A percentile compares a stretch with the other conserved stretches of the same genome.
Conservation (phyloP, 2,329 filamentous ascomycete species). For the Apiospora kogelbergensis region DNA sequence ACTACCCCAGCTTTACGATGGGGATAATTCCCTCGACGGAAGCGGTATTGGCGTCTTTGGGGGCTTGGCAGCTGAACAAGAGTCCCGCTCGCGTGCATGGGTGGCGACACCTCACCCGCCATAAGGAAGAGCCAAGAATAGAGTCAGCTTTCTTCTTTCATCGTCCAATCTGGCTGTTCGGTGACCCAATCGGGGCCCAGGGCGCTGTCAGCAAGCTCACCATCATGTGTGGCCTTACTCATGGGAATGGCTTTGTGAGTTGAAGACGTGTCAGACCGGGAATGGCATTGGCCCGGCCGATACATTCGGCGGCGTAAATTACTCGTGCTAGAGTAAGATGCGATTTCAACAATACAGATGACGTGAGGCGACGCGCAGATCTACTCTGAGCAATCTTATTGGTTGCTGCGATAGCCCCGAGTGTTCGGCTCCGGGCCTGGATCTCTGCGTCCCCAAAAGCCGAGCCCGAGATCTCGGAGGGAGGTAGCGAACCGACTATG, state of each 20-base stretch:
- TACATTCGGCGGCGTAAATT: too few relatives aligned
- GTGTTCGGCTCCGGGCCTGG: background rate
- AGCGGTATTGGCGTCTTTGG: background rate
- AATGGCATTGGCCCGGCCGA: too few relatives aligned
- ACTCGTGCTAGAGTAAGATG: too few relatives aligned
- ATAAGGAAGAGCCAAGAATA: background rate
- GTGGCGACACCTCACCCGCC: background rate
- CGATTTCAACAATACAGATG: too few relatives aligned
- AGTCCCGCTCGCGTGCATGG: background rate
- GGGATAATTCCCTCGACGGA: background rate
- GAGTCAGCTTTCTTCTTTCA: background rate
- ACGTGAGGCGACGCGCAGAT: too few relatives aligned
- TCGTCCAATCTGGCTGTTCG: too few relatives aligned
- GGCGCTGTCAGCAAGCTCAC: too few relatives aligned
- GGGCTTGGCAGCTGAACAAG: background rate
- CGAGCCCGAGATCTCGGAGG: background rate
- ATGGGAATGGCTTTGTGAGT: background rate
- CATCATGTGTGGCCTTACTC: too few relatives aligned
- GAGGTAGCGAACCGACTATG: background rate
- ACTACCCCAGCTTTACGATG: background rate
- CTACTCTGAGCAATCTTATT: too few relatives aligned
- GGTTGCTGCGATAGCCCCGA: background rate
- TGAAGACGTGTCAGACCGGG: too few relatives aligned
- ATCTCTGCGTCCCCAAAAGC: background rate
- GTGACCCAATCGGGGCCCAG: too few relatives aligned